Conservation (phyloP, 306 rosid genomes). For the Neltuma alba region DNA sequence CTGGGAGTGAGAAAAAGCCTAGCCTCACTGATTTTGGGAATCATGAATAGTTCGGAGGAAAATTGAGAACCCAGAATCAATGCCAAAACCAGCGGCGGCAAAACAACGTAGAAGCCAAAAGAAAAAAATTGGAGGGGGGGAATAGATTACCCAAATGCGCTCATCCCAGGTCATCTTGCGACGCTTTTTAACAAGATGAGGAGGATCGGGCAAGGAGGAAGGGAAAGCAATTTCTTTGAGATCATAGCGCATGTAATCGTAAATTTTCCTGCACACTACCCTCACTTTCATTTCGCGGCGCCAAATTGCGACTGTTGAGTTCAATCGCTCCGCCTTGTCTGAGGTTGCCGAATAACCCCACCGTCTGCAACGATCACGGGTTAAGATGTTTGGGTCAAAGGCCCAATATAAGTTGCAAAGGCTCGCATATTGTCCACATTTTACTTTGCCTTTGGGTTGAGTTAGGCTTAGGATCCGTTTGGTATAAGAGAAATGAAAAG, state of each 20-base stretch:
- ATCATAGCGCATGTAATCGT: slow-evolving; percentile 72
- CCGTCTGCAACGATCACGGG: background rate
- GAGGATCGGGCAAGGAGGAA: slow-evolving; percentile 92
- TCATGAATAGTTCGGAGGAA: background rate
- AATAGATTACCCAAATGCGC: slow-evolving; percentile 57
- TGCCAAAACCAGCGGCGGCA: background rate
- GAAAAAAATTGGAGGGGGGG: background rate
- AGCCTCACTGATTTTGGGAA: background rate
- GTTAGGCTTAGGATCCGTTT: no score
- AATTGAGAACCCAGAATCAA: background rate
- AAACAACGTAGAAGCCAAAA: background rate
- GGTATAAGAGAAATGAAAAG: no score
- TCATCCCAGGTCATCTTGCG: slow-evolving; percentile 70
- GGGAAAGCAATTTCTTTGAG: slow-evolving; percentile 91
- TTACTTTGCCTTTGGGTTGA: no score
- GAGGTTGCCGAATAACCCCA: background rate
- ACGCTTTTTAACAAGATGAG: slow-evolving; percentile 58
- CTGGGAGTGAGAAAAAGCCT: background rate
- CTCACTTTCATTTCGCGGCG: slow-evolving; percentile 59
- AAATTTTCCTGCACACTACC: slow-evolving; percentile 68
- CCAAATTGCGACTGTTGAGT: background rate
- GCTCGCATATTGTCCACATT: no score
- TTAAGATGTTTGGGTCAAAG: no score
- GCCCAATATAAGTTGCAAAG: no score
- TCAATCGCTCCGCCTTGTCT: background rate